A percentile compares a stretch with the other conserved stretches of the same genome.
phyloP scores from a whole-genome alignment of 1,284 basidiomycete species.

The Fomitopsis pinicola region DNA sequence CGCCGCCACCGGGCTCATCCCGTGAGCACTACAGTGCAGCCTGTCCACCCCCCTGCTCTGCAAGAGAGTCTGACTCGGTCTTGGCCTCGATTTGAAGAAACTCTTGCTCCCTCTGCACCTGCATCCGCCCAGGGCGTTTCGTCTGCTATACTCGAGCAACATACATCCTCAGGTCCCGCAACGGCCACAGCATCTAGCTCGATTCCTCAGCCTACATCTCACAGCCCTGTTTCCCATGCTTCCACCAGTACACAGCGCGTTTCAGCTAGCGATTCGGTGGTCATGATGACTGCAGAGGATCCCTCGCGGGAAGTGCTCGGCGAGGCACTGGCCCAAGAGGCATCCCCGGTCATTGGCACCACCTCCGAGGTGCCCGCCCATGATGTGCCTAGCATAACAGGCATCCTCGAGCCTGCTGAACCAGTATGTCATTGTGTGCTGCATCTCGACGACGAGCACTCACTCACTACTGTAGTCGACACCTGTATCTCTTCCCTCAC shows the following conservation, averaged over 20 bases:
- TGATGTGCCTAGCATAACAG: neutral
- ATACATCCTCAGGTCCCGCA: too few relatives aligned
- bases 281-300: neutral
- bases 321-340: neutral
- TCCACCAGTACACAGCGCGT: neutral
- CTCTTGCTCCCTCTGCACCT: too few relatives aligned
- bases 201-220: neutral
- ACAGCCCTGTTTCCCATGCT: neutral
- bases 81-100: too few relatives aligned
- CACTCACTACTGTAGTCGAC: neutral
- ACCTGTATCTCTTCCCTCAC: constrained; percentile 19
- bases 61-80: too few relatives aligned
- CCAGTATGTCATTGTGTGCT: neutral
- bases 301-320: neutral
- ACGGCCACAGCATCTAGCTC: neutral
- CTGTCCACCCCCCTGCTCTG: too few relatives aligned
- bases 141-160: too few relatives aligned
- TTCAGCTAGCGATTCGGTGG: neutral
- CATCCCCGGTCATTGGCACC: neutral
- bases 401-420: neutral
- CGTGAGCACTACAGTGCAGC: too few relatives aligned
- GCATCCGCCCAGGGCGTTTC: too few relatives aligned
- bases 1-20: too few relatives aligned
- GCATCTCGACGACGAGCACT: neutral
- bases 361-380: neutral